Evolutionary conservation across 2,329 filamentous ascomycete species (phyloP).

Genomic region (Venturia nashicola): DNA sequence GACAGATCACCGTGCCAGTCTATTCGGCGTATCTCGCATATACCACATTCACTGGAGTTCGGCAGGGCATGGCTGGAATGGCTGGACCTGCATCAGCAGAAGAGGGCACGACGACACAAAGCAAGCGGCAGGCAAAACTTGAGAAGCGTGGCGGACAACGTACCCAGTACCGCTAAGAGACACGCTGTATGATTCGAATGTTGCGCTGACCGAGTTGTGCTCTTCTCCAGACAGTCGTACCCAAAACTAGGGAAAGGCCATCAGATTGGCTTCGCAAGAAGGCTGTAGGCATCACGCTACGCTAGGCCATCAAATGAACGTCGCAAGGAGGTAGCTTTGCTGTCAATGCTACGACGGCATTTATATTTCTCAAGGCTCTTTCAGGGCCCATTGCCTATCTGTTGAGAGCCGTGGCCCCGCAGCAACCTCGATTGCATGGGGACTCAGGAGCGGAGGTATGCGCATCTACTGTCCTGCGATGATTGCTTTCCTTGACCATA

Average conservation of each 20-base stretch:
- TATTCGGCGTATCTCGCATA: conserved; percentile 34
- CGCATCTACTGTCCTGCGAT: neutral
- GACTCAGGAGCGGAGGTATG: neutral
- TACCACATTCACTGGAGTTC: conserved; percentile 33
- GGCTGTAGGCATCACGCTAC: neutral
- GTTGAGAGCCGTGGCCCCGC: too few species aligned
- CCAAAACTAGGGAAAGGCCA: neutral
- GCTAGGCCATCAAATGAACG: neutral
- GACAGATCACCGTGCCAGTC: conserved; percentile 27
- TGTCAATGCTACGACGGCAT: neutral
- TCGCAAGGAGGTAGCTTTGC: neutral
- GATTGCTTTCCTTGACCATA: neutral
- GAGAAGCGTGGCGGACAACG: conserved; percentile 40
- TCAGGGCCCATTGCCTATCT: too few species aligned
- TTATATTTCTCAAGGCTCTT: too few species aligned
- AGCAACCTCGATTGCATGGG: neutral
- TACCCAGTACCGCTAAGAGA: conserved; percentile 31
- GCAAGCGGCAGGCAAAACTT: conserved; percentile 39
- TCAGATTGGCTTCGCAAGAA: neutral
- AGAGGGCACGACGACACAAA: conserved; percentile 15
- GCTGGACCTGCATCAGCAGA: conserved; percentile 18
- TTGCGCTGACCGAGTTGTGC: neutral
- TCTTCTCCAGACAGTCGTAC: neutral
- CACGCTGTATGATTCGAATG: neutral
- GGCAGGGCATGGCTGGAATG: conserved; percentile 27